Base-by-base conservation (phyloP, 805 yeast genomes). In the Ogataea dorogensis region DNA sequence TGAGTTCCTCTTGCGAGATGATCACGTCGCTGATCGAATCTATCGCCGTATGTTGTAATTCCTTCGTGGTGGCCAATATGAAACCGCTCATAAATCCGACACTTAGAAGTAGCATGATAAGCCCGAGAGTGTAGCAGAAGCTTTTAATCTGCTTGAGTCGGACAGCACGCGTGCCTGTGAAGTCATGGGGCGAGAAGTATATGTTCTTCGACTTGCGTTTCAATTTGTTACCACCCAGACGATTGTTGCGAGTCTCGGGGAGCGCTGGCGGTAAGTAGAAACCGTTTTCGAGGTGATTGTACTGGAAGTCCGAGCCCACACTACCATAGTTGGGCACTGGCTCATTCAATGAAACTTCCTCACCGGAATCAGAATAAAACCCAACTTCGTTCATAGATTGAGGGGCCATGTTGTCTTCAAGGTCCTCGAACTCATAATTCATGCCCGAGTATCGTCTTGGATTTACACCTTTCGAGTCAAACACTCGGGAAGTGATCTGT, bases 81-180 rank as follows among this genome's bases (percentile, higher is more conserved):
- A 89, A 86, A 0, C 98, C 98, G 51, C 81, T 68, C 5, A 84
- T 66, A 52, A 91, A 87, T 1, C 96, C 96, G 19, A 83, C 57
- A 1, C 79, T 65, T 8, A 86, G 59, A n/a, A 86, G 66, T 10
- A 72, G 56, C 11, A 75, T 46, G 2, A 75, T 68, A 23, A 71
- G 51, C 25, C 68, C 47, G 21, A 72, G 43, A 0, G 79, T 70
- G 44, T 73, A 74, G 33, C 64, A 61, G 33, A 62, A 58, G 17
- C 43, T 56, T 32, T 47, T 53, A 5, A 63, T 29, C 31, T 61
- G 65, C 28, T 40, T 45, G 27, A 58, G 40, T 23, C 63, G 42
- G n/a, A 48, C 44, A 1, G 51, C 55, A 21, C 61, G 47, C 3
- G 61, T 45, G 23, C 63, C 50, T 0, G 65, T 62, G 33, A 63